Percentiles rank a stretch among this genome's conserved stretches.
Evolutionary conservation across 768 basidiomycete species (phyloP).

Genomic region (Naematelia encephala): DNA sequence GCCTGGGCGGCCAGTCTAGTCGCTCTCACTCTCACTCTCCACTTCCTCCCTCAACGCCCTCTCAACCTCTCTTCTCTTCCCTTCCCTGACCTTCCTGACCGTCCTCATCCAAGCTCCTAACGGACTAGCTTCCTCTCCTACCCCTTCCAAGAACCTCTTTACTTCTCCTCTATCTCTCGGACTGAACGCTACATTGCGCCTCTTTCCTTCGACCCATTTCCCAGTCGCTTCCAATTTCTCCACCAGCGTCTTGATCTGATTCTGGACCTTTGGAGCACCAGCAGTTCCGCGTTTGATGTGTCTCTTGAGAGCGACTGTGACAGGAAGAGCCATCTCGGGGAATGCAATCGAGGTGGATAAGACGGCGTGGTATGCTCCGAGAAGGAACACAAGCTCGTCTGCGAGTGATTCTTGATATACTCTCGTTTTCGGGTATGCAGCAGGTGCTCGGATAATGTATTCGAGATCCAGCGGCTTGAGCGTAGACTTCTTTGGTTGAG

Average conservation of each 20-base stretch:
- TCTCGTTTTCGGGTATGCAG: slow-evolving; percentile 81
- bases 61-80: slow-evolving; percentile 52
- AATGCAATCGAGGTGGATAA: slow-evolving; percentile 86
- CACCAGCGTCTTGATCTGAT: slow-evolving; percentile 66
- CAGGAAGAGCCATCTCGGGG: slow-evolving; percentile 83
- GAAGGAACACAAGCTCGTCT: slow-evolving; percentile 74
- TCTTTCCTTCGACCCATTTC: slow-evolving; percentile 68
- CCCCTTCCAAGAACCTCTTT: slow-evolving; percentile 60
- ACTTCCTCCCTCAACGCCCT: slow-evolving; percentile 42
- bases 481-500: slow-evolving; percentile 74
- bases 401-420: slow-evolving; percentile 76
- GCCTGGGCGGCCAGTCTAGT: slow-evolving; percentile 3
- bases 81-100: slow-evolving; percentile 72
- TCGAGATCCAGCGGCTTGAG: slow-evolving; percentile 87
- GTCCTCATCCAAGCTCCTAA: slow-evolving; percentile 77
- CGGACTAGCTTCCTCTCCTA: slow-evolving; percentile 64
- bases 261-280: slow-evolving; percentile 49
- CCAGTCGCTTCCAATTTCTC: slow-evolving; percentile 84
- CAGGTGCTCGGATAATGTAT: slow-evolving; percentile 77
- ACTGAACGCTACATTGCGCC: slow-evolving; percentile 68
- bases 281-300: slow-evolving; percentile 60
- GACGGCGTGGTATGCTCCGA: slow-evolving; percentile 71
- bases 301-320: slow-evolving; percentile 68
- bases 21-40: slow-evolving; percentile 3
- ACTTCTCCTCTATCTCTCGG: slow-evolving; percentile 71